Percentiles rank a stretch among this genome's conserved stretches.
Conservation (phyloP, 768 basidiomycete species). For the Russula lepida region DNA sequence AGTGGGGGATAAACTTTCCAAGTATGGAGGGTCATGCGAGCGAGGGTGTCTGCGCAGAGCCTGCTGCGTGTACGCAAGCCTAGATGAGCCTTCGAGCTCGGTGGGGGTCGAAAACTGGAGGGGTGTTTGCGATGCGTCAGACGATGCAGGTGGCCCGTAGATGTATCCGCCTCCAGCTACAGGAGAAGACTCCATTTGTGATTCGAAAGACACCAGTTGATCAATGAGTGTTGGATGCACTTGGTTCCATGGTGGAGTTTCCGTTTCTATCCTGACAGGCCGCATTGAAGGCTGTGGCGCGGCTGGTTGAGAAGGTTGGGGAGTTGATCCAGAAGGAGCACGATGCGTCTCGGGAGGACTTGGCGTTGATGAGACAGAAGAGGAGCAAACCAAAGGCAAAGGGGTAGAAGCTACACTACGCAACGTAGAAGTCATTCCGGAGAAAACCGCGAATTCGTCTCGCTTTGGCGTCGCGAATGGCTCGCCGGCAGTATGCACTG, state of each 20-base stretch:
- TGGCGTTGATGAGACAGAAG: conserved; percentile 10
- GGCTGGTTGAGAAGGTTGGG: not conserved
- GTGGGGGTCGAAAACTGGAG: not conserved
- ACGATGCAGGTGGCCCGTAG: not conserved
- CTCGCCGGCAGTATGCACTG: conserved; percentile 44
- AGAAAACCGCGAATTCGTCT: conserved; percentile 68
- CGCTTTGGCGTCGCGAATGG: conserved; percentile 51
- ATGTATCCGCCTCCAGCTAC: conserved; percentile 17
- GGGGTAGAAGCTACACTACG: conserved; percentile 33
- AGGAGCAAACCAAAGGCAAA: conserved; percentile 19
- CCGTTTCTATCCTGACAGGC: not conserved
- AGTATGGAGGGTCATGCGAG: not conserved
- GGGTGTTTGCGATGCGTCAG: not conserved
- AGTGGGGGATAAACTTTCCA: not conserved
- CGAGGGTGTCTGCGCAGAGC: not conserved
- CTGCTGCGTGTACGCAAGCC: not conserved
- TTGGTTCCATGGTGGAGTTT: conserved; percentile 6
- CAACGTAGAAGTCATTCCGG: conserved; percentile 63
- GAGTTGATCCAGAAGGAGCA: not conserved
- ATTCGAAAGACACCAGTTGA: conserved; percentile 27
- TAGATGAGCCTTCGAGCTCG: not conserved
- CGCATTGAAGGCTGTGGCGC: not conserved
- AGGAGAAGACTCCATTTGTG: conserved; percentile 22
- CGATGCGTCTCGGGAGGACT: not conserved
- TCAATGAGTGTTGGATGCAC: conserved; percentile 30